These are phyloP conservation scores for Apiotrichum montevideense DNA, from an alignment of 1,284 basidiomycete genomes.

Conservation along the genomic window DNA sequence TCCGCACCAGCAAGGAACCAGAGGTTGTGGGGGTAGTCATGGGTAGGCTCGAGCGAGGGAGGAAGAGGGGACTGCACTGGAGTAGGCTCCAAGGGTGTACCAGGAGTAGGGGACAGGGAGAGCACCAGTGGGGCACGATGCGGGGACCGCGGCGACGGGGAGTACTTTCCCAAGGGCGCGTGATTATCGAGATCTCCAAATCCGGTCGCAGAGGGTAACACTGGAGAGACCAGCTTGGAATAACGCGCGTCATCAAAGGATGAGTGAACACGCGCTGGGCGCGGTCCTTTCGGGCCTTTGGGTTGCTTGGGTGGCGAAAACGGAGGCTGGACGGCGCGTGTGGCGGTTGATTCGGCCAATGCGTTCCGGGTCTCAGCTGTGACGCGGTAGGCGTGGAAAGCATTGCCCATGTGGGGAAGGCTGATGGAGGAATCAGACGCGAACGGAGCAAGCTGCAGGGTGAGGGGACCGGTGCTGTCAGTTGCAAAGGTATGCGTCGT, in stretches of 20 bases:
- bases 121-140: not conserved
- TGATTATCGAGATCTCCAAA: too few species aligned
- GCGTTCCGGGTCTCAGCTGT: too few species aligned
- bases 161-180: too few species aligned
- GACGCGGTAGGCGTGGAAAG: too few species aligned
- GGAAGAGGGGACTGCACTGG: not conserved
- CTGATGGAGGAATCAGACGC: too few species aligned
- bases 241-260: not conserved
- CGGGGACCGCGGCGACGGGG: not conserved
- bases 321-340: not conserved
- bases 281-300: not conserved
- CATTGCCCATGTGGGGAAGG: too few species aligned
- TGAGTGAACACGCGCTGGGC: not conserved
- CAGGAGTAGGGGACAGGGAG: not conserved
- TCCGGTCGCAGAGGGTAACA: too few species aligned
- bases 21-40: not conserved
- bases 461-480: not conserved
- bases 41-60: not conserved
- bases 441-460: not conserved
- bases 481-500: not conserved
- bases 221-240: too few species aligned
- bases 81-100: not conserved
- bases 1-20: constrained; percentile 15
- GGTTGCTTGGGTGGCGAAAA: not conserved
- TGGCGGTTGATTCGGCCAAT: not conserved